phyloP scores from a whole-genome alignment of 2,329 filamentous ascomycete species.

The Trichoderma sp. region DNA sequence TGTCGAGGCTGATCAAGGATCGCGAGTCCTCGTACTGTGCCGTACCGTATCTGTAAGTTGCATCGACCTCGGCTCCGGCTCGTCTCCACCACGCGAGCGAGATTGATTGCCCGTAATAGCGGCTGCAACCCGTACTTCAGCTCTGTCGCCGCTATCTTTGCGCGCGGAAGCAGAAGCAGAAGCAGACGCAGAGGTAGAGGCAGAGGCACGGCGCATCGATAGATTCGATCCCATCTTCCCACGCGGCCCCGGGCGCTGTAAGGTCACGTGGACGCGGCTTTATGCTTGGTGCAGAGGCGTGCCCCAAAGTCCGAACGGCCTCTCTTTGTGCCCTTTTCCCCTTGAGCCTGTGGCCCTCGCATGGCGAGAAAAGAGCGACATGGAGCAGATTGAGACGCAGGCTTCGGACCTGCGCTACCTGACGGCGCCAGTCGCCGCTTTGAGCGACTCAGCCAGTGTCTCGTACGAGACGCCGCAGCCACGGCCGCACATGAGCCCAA shows the following conservation, averaged over 20 bases:
- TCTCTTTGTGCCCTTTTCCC: not conserved
- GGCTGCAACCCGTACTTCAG: not conserved
- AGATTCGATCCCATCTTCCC: not conserved
- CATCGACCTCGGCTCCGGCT: not conserved
- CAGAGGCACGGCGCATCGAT: not conserved
- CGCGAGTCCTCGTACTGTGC: not conserved
- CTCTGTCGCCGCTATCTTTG: not conserved
- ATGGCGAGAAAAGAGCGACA: constrained; percentile 25
- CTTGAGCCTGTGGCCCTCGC: not conserved
- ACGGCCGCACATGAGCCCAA: constrained; percentile 34
- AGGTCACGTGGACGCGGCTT: constrained; percentile 19
- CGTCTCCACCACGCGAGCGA: not conserved
- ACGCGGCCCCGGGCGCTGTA: not conserved
- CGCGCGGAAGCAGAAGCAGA: too few species aligned
- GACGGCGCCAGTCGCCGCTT: constrained; percentile 33
- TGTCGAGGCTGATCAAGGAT: not conserved
- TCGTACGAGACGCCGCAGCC: constrained; percentile 34
- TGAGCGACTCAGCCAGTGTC: constrained; percentile 31
- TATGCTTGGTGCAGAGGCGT: not conserved
- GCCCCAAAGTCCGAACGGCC: not conserved
- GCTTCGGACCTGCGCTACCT: constrained; percentile 53
- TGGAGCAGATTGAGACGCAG: constrained; percentile 55
- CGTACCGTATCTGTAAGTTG: not conserved
- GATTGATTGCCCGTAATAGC: not conserved
- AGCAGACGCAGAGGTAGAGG: too few species aligned